These are phyloP conservation scores for Apiospora arundinis DNA, from an alignment of 2,329 filamentous ascomycete species.

Conservation along the genomic window DNA sequence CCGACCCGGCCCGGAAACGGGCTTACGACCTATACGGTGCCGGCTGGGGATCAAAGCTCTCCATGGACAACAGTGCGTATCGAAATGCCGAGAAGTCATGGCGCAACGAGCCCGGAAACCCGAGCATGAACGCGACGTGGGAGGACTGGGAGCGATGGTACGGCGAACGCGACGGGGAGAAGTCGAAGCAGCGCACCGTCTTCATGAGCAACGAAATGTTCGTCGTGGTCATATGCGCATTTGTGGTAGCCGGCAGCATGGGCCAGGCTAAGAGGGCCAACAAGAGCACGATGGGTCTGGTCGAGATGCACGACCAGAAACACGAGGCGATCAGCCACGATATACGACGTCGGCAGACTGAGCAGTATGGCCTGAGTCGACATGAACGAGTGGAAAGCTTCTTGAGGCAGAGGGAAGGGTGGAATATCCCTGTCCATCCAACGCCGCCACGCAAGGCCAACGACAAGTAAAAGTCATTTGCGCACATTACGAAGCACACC, in stretches of 20 bases:
- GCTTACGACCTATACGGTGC: constrained; percentile 42
- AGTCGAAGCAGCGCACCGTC: constrained; percentile 57
- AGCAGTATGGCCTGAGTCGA: constrained; percentile 58
- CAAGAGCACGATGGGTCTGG: constrained; percentile 63
- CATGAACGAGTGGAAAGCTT: constrained; percentile 80
- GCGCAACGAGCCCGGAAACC: constrained; percentile 54
- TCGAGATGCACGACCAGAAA: constrained; percentile 71
- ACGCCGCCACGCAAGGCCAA: not conserved
- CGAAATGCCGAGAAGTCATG: constrained; percentile 54
- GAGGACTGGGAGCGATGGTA: constrained; percentile 95
- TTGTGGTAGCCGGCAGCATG: constrained; percentile 73
- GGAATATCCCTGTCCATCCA: constrained; percentile 30
- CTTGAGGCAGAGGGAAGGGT: constrained; percentile 70
- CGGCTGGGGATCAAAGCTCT: constrained; percentile 55
- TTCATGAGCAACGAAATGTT: constrained; percentile 85
- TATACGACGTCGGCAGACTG: constrained; percentile 58
- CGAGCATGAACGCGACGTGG: constrained; percentile 86
- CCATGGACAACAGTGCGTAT: constrained; percentile 46
- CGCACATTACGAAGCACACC: not conserved
- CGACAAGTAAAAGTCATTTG: not conserved
- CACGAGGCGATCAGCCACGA: constrained; percentile 70
- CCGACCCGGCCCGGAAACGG: constrained; percentile 73
- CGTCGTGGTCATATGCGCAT: constrained; percentile 70
- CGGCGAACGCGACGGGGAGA: constrained; percentile 54
- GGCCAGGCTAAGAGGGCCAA: constrained; percentile 75